Evolutionary conservation across 805 yeast genomes (phyloP).

Genomic region (Candida oleophila): DNA sequence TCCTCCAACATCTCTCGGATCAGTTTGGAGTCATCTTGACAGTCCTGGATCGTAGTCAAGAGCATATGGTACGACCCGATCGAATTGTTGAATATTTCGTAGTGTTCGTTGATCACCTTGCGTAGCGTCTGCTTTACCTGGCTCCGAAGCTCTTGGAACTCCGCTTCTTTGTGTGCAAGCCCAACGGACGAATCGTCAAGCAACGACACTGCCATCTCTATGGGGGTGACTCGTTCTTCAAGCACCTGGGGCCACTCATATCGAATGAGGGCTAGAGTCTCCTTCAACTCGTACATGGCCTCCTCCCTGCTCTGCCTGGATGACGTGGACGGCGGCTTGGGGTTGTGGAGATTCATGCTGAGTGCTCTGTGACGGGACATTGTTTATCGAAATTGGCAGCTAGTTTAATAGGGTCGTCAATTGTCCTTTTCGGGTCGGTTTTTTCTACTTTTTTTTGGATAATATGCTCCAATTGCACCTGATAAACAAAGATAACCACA

Average conservation of each 20-base stretch:
- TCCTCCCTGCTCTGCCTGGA: constrained; percentile 17
- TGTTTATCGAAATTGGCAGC: constrained; percentile 4
- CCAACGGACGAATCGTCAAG: constrained; percentile 92
- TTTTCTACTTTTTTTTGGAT: too few species aligned
- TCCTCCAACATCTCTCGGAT: constrained; percentile 49
- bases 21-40: constrained; percentile 55
- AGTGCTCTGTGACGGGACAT: constrained; percentile 22
- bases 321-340: constrained; percentile 7
- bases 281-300: constrained; percentile 34
- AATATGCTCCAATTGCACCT: too few species aligned
- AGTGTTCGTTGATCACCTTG: constrained; percentile 74
- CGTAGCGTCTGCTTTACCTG: constrained; percentile 59
- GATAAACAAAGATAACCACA: too few species aligned
- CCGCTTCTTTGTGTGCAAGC: constrained; percentile 66
- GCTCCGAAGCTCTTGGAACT: constrained; percentile 61
- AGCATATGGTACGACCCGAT: constrained; percentile 82
- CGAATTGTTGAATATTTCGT: constrained; percentile 80
- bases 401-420: too few species aligned
- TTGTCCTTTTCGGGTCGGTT: neutral
- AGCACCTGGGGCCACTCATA: constrained; percentile 47
- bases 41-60: constrained; percentile 58
- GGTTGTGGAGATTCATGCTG: constrained; percentile 22
- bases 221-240: constrained; percentile 59
- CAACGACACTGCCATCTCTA: constrained; percentile 80
- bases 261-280: constrained; percentile 32